Evolutionary conservation across 768 basidiomycete species (phyloP), one percentile per base, ranked within the genome.

Genomic region (Chiua virens): DNA sequence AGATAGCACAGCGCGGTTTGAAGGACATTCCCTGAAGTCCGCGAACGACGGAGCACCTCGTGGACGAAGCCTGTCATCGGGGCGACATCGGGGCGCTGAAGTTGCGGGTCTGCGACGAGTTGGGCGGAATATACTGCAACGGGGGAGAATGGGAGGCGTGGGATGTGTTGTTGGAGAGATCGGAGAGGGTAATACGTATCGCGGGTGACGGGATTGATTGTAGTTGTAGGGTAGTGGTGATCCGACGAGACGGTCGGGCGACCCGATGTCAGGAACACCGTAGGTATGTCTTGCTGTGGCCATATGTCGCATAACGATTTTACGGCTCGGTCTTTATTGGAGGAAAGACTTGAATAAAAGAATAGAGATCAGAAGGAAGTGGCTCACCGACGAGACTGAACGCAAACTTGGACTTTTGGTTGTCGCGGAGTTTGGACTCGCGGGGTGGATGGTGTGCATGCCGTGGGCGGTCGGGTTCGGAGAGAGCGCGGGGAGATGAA

Each of bases 1-100:
- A 95, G 73, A 64, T 94, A 95, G 65, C 92, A 92, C 0, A 92
- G 71, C 0, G 93, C 92, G 0, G 91, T 89, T 65, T 95, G 92
- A 8, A 96, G 77, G 4, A 92, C 89, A 39, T 79, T 82, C 38
- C 86, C 88, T 5, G 89, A 88, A 0, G 92, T 94, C 42, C 89
- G 81, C 13, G 90, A 93, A 34, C 93, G 86, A 45, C 89, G 80
- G 14, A 96, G 78, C 8, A 94, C 88, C 70, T 96, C 92, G 64
- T 91, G 87, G 25, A 96, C 89, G 60, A 96, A 96, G 5, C 79
- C 75, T 56, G 80, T 85, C 56, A 91, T 78, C 8, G 87, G 85
- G 8, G 82, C 71, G 17, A 82, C 64, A 42, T 75, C 73, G 55
- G 64, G 59, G 11, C 48, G 61, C 14, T 60, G 55, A 25, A 40